Evolutionary conservation across 495 filamentous ascomycete species (phyloP).

Genomic region (Chaetomium cochliodes): DNA sequence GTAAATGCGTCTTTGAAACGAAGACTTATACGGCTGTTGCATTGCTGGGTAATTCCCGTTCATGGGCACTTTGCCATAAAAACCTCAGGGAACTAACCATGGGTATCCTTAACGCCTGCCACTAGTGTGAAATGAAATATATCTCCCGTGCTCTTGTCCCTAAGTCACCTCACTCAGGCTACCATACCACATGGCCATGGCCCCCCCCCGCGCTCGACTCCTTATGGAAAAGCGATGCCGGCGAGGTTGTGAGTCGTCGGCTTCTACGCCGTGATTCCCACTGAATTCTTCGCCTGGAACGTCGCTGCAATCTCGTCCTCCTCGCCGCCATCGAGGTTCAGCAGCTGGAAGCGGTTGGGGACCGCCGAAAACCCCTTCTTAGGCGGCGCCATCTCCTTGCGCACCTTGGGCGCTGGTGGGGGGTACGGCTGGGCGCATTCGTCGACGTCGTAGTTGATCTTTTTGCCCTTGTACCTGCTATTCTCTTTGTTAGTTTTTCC

Average conservation of each 20-base stretch:
- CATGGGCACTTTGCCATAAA: conserved; percentile 3
- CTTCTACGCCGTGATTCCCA: conserved; percentile 32
- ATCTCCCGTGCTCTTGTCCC: neutral
- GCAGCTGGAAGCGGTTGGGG: conserved; percentile 64
- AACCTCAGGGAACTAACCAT: neutral
- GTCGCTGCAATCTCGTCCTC: conserved; percentile 33
- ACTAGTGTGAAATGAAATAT: neutral
- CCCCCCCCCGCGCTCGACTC: neutral
- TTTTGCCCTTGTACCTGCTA: conserved; percentile 68
- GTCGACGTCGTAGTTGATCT: conserved; percentile 70
- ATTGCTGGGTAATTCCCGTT: conserved; percentile 1
- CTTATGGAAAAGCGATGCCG: neutral
- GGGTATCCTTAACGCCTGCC: conserved; percentile 30
- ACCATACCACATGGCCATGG: too few relatives aligned
- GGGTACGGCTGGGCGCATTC: conserved; percentile 67
- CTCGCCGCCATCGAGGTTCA: conserved; percentile 50
- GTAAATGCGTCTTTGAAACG: neutral
- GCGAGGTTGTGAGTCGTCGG: neutral
- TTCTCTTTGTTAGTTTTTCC: conserved; percentile 12
- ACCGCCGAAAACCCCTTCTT: conserved; percentile 40
- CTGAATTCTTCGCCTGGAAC: conserved; percentile 32
- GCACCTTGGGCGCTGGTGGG: conserved; percentile 26
- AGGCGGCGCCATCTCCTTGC: conserved; percentile 37
- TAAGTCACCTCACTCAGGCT: neutral
- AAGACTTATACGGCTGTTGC: neutral